Conservation (phyloP, 345 rosid species). For the Boechera divaricarpa region DNA sequence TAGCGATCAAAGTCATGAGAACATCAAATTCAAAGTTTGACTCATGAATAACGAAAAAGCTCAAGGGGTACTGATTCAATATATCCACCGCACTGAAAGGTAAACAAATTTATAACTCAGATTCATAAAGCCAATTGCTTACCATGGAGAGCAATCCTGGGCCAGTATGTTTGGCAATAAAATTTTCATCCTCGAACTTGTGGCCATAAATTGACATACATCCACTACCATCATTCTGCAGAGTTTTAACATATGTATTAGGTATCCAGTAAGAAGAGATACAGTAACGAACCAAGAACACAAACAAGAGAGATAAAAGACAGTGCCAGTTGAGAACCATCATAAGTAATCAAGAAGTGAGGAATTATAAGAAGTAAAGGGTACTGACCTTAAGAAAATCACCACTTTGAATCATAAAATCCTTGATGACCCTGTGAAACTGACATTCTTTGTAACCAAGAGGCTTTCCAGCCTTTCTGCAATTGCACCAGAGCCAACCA, state of each 20-base stretch:
- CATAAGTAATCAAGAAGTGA: neutral
- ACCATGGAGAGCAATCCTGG: conserved; percentile 98
- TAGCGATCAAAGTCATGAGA: conserved; percentile 26
- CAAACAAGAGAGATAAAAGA: neutral
- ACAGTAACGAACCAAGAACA: neutral
- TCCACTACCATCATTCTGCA: conserved; percentile 97
- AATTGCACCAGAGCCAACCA: conserved; percentile 26
- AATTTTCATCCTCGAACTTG: conserved; percentile 89
- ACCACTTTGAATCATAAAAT: conserved; percentile 97
- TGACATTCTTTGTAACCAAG: conserved; percentile 94
- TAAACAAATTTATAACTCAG: neutral
- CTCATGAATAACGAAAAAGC: neutral
- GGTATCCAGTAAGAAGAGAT: neutral
- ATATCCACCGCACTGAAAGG: neutral
- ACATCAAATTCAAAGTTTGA: neutral
- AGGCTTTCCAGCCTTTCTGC: conserved; percentile 90
- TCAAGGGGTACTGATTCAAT: neutral
- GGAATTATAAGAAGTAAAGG: neutral
- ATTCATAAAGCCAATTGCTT: conserved; percentile 25
- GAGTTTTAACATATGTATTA: conserved; percentile 25
- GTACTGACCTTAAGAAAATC: conserved; percentile 81
- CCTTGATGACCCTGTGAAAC: conserved; percentile 93
- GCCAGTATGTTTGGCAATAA: conserved; percentile 91
- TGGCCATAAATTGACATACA: conserved; percentile 84
- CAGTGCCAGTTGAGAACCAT: conserved; percentile 1